phyloP scores from a whole-genome alignment of 2,329 filamentous ascomycete genomes.

The Phyllachora maydis region DNA sequence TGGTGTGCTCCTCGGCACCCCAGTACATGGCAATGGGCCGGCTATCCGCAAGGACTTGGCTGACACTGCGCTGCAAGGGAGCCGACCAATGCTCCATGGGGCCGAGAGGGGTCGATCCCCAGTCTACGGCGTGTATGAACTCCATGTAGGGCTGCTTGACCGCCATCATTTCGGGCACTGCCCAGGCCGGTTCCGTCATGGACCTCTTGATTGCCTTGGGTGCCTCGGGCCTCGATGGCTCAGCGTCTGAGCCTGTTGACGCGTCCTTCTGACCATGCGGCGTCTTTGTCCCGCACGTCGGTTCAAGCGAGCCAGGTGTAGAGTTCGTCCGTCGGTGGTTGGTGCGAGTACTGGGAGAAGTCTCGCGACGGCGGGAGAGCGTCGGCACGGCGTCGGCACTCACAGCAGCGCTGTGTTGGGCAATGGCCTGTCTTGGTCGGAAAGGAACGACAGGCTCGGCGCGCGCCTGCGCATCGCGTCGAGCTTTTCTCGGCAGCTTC shows the following conservation, averaged over 20 bases:
- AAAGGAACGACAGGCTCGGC: constrained; percentile 1
- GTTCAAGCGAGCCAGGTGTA: not conserved
- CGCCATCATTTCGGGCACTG: constrained; percentile 11
- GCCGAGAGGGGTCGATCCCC: constrained; percentile 21
- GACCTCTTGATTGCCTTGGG: constrained; percentile 6
- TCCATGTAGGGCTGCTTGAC: constrained; percentile 14
- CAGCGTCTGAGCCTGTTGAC: too few relatives aligned
- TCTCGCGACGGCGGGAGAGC: not conserved
- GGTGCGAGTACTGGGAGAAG: not conserved
- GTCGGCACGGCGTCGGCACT: not conserved
- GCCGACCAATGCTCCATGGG: constrained; percentile 18
- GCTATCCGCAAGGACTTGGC: constrained; percentile 18
- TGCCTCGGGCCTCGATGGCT: constrained; percentile 3
- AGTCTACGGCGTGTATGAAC: constrained; percentile 18
- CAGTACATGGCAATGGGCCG: constrained; percentile 36
- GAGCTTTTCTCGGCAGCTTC: too few relatives aligned
- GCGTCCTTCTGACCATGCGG: too few relatives aligned
- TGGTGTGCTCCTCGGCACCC: constrained; percentile 36
- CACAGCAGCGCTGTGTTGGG: not conserved
- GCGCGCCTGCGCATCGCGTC: not conserved
- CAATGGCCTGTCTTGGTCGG: not conserved
- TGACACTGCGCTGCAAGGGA: constrained; percentile 18
- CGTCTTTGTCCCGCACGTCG: not conserved
- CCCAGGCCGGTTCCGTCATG: constrained; percentile 9
- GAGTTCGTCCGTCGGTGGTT: not conserved